A percentile compares a stretch with the other conserved stretches of the same genome.
These are phyloP conservation scores for Aureobasidium sp. DNA, from an alignment of 2,329 filamentous ascomycete species.

Conservation along the genomic window DNA sequence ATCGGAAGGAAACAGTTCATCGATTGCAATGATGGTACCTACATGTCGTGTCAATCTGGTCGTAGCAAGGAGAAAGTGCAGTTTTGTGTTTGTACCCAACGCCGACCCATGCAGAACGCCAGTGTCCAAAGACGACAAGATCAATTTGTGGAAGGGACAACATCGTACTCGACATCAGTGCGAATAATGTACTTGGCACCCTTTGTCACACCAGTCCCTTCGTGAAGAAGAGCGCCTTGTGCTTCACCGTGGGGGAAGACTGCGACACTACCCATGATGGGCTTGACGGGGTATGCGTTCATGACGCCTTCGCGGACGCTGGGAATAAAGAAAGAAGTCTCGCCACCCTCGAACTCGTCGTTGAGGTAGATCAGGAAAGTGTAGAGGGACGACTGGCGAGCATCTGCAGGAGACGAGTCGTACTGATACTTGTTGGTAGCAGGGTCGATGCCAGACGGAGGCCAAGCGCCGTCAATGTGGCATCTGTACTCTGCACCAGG, in stretches of 20 bases:
- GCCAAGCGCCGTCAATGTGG: slow-evolving; percentile 68
- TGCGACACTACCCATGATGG: slow-evolving; percentile 61
- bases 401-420: slow-evolving; percentile 53
- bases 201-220: slow-evolving; percentile 62
- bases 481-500: slow-evolving; percentile 65
- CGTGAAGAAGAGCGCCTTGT: slow-evolving; percentile 58
- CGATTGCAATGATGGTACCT: not conserved
- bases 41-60: not conserved
- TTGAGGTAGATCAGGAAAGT: slow-evolving; percentile 65
- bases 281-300: slow-evolving; percentile 62
- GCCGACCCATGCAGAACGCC: not conserved
- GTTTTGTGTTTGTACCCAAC: not conserved
- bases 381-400: slow-evolving; percentile 60
- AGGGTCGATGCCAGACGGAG: slow-evolving; percentile 56
- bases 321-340: slow-evolving; percentile 65
- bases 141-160: slow-evolving; percentile 30
- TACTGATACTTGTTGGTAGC: slow-evolving; percentile 55
- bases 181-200: slow-evolving; percentile 63
- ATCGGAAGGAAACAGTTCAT: not conserved
- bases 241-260: slow-evolving; percentile 65
- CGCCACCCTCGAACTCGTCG: slow-evolving; percentile 64
- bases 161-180: slow-evolving; percentile 64
- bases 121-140: not conserved
- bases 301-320: slow-evolving; percentile 56
- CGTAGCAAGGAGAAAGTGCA: not conserved